Evolutionary conservation across 2,329 filamentous ascomycete species (phyloP), one percentile per base, ranked within the genome.

Genomic region (Phaeosphaeria sp.): DNA sequence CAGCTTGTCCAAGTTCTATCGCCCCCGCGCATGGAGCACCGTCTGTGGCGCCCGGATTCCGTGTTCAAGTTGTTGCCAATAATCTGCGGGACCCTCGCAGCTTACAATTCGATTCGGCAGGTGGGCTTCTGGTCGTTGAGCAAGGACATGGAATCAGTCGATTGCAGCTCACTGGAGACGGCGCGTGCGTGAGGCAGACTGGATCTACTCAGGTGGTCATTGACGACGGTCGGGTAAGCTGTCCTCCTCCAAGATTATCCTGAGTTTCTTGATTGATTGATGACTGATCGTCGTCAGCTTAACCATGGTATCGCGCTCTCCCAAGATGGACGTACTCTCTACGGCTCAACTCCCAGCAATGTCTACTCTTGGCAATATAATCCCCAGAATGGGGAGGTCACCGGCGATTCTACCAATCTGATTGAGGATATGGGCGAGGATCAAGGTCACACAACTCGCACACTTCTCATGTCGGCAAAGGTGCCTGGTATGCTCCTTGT

Each of bases 331-430:
- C 77, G 64, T 13, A 83, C 79, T 2, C 77, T 85, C 10, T 85
- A 83, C 63, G 83, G 80, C 17, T 91, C 89, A 0, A 84, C 83
- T 1, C 70, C 81, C 6, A 80, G 84, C 48, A 78, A 81, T n/a
- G 87, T 90, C 33, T 89, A 82, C 68, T 79, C 85, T 1, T 92
- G 88, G 86, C 72, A 80, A 25, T 93, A 93, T 71, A 82, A 90
- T 69, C 76, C 84, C n/a, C 69, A 73, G 2, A 75, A 80, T 9
- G 79, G 78, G 48, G 70, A 69, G 21, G 78, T 76, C 43, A 82
- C 82, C 3, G 81, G 86, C 44, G 77, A 77, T 47, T 79, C 79
- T 57, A 76, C 74, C 55, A 85, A 82, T 2, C 58, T 92, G 4
- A 79, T 93, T 47, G 79, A 78, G 39, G 86, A 86, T 63, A 91